Base-by-base conservation (phyloP, 345 rosid species). In the Euphorbia lathyris region DNA sequence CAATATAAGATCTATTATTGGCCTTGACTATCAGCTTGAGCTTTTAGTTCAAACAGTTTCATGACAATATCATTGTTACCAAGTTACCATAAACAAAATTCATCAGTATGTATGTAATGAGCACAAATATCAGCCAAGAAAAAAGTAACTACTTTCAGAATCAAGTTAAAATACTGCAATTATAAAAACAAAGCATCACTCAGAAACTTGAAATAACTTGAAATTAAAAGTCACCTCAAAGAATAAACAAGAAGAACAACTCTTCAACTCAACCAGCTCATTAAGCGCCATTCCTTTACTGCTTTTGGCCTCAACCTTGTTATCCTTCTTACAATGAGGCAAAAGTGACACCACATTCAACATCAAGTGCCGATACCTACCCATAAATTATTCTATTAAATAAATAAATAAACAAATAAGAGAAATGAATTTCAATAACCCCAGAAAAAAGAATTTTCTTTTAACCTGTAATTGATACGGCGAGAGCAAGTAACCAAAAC, bases 241-340 rank as follows among this genome's bases (percentile, higher is more conserved):
- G 73, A 95, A 92, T 75, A 92, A 80, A 74, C 85, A 81, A 9
- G 98, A 95, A 75, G 97, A 87, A 74, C 92, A 88, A 40, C 94
- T 86, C 82, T 86, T 84, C 43, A 92, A 87, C 86, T 90, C 97
- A 51, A 92, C 89, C 19, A 95, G 93, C 85, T 92, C 98, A 73
- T 92, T 90, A 75, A 95, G 80, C 3, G 92, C 85, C 16, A 88
- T 83, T 2, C 94, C 97, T 77, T 90, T 92, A 69, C 83, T 88
- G 58, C 91, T 87, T 75, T 70, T 85, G 25, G 98, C 82, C 66
- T 95, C 99, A 4, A 92, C 94, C 74, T 95, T 95, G 76, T 82
- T 95, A 76, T 95, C 96, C 79, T 92, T 90, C 92, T 95, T 95
- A 78, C 97, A 88, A 45, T 92, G 99, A 53, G 99, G 96, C 69